Evolutionary conservation across 208 protist genomes (phyloP).

Genomic region (Acanthamoeba sp.): DNA sequence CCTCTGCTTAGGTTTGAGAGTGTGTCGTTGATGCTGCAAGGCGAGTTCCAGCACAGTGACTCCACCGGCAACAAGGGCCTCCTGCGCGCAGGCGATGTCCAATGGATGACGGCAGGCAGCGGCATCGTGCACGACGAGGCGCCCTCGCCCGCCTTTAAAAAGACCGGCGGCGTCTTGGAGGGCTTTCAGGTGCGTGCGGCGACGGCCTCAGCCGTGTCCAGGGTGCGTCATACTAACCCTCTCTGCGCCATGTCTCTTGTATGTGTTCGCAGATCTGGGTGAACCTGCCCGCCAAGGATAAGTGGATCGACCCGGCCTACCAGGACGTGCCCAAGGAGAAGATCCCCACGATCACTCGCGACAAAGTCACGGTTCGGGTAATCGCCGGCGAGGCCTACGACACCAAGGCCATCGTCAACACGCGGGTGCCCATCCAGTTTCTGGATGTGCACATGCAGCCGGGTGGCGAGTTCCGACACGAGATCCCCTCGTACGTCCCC

Average conservation of each 20-base stretch:
- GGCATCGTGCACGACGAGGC: conserved; percentile 94
- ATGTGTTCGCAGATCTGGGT: conserved; percentile 92
- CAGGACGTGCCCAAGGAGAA: conserved; percentile 86
- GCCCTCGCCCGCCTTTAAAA: conserved; percentile 84
- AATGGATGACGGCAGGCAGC: conserved; percentile 95
- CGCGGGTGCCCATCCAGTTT: conserved; percentile 73
- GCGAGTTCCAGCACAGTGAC: conserved; percentile 91
- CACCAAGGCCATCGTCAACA: conserved; percentile 61
- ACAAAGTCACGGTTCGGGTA: conserved; percentile 73
- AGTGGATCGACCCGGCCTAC: conserved; percentile 90
- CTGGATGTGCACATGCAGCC: conserved; percentile 79
- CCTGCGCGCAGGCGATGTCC: conserved; percentile 91
- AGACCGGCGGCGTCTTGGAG: conserved; percentile 82
- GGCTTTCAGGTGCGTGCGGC: conserved; percentile 38
- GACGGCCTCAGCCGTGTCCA: neutral
- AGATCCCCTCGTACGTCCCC: conserved; percentile 75
- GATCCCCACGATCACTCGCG: conserved; percentile 69
- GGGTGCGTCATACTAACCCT: neutral
- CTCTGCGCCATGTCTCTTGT: neutral
- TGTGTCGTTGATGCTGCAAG: conserved; percentile 91
- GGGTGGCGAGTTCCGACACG: conserved; percentile 60
- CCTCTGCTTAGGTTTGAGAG: conserved; percentile 91
- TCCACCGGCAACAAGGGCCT: conserved; percentile 89
- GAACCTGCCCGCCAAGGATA: conserved; percentile 91
- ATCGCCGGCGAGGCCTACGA: conserved; percentile 82